Evolutionary conservation across 305 asterid species (phyloP).

Genomic region (Fraxinus angustifolia): DNA sequence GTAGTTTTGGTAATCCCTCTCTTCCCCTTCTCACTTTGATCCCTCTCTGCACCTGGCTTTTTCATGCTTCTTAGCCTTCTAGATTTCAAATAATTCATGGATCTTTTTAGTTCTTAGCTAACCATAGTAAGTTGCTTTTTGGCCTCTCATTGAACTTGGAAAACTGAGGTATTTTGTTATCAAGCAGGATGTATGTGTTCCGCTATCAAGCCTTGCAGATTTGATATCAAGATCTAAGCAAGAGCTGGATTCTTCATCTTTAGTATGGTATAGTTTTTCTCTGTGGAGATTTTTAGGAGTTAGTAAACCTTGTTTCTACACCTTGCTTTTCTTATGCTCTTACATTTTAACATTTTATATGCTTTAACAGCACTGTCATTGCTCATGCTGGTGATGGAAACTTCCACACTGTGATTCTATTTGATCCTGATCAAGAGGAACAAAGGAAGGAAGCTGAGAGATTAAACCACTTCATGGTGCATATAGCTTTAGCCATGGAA

Average conservation of each 20-base stretch:
- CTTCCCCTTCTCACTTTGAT: not conserved
- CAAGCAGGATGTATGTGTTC: slow-evolving; percentile 92
- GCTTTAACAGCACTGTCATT: slow-evolving; percentile 66
- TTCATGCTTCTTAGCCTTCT: not conserved
- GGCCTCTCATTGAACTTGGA: not conserved
- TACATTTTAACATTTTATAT: slow-evolving; percentile 2
- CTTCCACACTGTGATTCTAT: slow-evolving; percentile 78
- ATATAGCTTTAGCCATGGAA: slow-evolving; percentile 81
- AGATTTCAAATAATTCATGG: not conserved
- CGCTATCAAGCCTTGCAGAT: slow-evolving; percentile 80
- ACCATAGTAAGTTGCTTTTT: not conserved
- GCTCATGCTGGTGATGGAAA: slow-evolving; percentile 99
- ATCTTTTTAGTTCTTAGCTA: not conserved
- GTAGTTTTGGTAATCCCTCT: not conserved
- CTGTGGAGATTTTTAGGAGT: not conserved
- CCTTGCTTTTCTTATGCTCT: slow-evolving; percentile 4
- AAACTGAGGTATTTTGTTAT: not conserved
- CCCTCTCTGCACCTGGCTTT: not conserved
- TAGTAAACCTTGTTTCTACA: not conserved
- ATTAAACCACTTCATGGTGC: slow-evolving; percentile 86
- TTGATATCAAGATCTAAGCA: slow-evolving; percentile 74
- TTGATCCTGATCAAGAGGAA: slow-evolving; percentile 63
- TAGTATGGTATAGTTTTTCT: slow-evolving; percentile 58
- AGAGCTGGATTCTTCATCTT: slow-evolving; percentile 71
- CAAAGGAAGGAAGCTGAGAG: slow-evolving; percentile 89